Evolutionary conservation across 805 yeast genomes (phyloP).

Genomic region (Kluyveromyces lactis): DNA sequence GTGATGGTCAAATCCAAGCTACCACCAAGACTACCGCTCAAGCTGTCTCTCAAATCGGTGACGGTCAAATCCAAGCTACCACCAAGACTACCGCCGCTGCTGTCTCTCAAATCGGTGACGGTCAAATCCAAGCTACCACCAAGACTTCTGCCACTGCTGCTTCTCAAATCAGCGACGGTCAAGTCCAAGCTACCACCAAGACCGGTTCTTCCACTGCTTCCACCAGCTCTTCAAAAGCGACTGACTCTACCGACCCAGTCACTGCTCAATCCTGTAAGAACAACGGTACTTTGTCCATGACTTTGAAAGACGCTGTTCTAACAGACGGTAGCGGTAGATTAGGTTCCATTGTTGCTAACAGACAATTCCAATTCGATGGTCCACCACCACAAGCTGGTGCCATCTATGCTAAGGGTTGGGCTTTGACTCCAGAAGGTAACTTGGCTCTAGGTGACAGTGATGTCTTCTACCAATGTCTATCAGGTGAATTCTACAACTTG

Average conservation of each 20-base stretch:
- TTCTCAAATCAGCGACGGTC: conserved; percentile 38
- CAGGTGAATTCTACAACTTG: conserved; percentile 73
- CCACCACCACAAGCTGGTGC: conserved; percentile 81
- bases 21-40: conserved; percentile 32
- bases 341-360: conserved; percentile 74
- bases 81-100: conserved; percentile 29
- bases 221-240: conserved; percentile 12
- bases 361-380: conserved; percentile 82
- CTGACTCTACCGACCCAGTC: conserved; percentile 22
- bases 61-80: conserved; percentile 23
- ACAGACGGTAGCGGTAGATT: conserved; percentile 57
- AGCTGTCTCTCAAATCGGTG: conserved; percentile 39
- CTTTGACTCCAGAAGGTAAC: conserved; percentile 43
- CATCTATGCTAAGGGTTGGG: conserved; percentile 64
- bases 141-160: conserved; percentile 28
- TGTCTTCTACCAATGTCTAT: conserved; percentile 64
- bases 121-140: conserved; percentile 19
- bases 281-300: conserved; percentile 45
- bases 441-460: conserved; percentile 56
- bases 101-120: conserved; percentile 39
- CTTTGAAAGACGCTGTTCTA: conserved; percentile 42
- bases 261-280: conserved; percentile 37
- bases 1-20: conserved; percentile 47
- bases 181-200: conserved; percentile 17
- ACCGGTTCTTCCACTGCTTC: conserved; percentile 17